These are phyloP conservation scores for Huntiella bhutanensis DNA, from an alignment of 2,329 filamentous ascomycete species.

Conservation along the genomic window DNA sequence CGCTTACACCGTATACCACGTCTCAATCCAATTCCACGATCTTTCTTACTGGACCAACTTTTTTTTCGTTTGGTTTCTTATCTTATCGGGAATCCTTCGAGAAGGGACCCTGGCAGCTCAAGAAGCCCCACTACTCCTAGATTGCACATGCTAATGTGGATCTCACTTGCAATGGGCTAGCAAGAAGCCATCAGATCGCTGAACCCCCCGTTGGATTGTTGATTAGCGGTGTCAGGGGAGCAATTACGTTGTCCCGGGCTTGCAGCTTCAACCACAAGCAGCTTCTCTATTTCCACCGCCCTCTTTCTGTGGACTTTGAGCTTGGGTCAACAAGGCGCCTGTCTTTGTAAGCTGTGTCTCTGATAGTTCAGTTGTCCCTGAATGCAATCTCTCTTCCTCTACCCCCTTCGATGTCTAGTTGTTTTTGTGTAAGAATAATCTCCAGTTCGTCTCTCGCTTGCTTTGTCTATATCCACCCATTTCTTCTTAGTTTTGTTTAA, in stretches of 20 bases:
- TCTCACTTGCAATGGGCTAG: not conserved
- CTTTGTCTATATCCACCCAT: constrained; percentile 1
- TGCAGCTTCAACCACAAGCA: not conserved
- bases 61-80: constrained; percentile 3
- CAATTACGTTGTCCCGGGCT: not conserved
- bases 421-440: not conserved
- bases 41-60: not conserved
- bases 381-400: constrained; percentile 1
- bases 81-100: constrained; percentile 2
- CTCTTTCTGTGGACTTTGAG: constrained; percentile 7
- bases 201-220: not conserved
- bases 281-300: not conserved
- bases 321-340: constrained; percentile 4
- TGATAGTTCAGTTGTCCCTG: not conserved
- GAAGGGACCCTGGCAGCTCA: not conserved
- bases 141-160: constrained; percentile 3
- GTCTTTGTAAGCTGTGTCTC: not conserved
- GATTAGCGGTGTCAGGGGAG: not conserved
- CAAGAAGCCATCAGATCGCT: not conserved
- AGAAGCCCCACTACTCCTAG: not conserved
- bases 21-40: not conserved
- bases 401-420: constrained; percentile 1
- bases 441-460: constrained; percentile 1
- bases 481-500: constrained; percentile 9
- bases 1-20: not conserved